These are phyloP conservation scores for Phaeotremella fagi DNA, from an alignment of 768 basidiomycete genomes.

Conservation along the genomic window DNA sequence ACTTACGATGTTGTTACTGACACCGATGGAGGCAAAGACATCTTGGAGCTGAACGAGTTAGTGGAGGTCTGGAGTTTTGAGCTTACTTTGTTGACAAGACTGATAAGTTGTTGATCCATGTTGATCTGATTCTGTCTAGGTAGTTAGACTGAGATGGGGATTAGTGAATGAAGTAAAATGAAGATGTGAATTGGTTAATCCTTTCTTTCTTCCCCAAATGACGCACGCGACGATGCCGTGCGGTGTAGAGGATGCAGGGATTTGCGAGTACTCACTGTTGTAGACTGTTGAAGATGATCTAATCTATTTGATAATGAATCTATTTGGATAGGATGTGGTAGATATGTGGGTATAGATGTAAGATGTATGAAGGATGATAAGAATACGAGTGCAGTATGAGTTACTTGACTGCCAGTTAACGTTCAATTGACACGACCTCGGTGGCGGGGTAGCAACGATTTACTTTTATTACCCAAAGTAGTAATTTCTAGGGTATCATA, in stretches of 20 bases:
- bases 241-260: too few species aligned
- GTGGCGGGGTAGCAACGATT: slow-evolving; percentile 6
- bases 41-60: slow-evolving; percentile 43
- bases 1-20: slow-evolving; percentile 45
- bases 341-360: too few species aligned
- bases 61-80: slow-evolving; percentile 1
- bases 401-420: too few species aligned
- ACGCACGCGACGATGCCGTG: slow-evolving; percentile 4
- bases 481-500: too few species aligned
- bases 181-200: too few species aligned
- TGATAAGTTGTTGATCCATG: slow-evolving; percentile 50
- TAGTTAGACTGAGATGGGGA: background rate
- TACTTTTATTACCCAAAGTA: too few species aligned
- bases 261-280: too few species aligned
- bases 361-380: too few species aligned
- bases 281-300: too few species aligned
- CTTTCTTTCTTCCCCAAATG: too few species aligned
- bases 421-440: slow-evolving; percentile 11
- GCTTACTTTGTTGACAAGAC: slow-evolving; percentile 50
- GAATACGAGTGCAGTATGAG: background rate
- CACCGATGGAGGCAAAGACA: slow-evolving; percentile 48
- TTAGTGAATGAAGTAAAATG: background rate
- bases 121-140: background rate
- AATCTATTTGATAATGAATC: too few species aligned
- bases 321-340: too few species aligned